Evolutionary conservation across 176 grass and related monocot genomes (phyloP).

Genomic region (Carex littledalei): DNA sequence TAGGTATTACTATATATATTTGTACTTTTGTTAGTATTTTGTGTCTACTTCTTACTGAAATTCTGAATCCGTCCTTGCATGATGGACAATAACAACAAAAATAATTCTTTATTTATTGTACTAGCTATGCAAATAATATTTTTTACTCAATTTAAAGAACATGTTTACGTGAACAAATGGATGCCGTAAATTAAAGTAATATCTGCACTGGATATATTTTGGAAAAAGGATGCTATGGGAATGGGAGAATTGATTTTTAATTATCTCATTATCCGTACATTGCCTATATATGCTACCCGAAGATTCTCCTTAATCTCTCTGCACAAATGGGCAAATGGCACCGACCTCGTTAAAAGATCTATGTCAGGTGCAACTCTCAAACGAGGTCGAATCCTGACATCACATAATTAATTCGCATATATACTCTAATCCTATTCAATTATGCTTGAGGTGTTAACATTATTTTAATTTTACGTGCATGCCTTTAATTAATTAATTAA

Average conservation of each 20-base stretch:
- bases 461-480: not conserved
- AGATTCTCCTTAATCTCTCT: conserved; percentile 1
- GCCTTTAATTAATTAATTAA: too few species aligned
- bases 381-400: not conserved
- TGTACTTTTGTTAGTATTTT: too few species aligned
- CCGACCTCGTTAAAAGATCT: not conserved
- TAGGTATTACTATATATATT: too few species aligned
- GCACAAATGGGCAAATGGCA: not conserved
- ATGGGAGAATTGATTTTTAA: not conserved
- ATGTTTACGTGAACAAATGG: too few species aligned
- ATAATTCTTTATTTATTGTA: too few species aligned
- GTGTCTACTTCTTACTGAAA: too few species aligned
- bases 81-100: too few species aligned
- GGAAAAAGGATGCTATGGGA: not conserved
- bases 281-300: not conserved
- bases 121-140: not conserved
- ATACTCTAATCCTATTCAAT: not conserved
- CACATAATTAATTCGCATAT: not conserved
- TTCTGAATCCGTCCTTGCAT: too few species aligned
- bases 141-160: too few species aligned
- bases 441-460: not conserved
- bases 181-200: not conserved
- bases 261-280: not conserved
- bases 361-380: not conserved
- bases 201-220: not conserved